phyloP scores from a whole-genome alignment of 2,329 filamentous ascomycete genomes.

The Phialocephala subalpina region DNA sequence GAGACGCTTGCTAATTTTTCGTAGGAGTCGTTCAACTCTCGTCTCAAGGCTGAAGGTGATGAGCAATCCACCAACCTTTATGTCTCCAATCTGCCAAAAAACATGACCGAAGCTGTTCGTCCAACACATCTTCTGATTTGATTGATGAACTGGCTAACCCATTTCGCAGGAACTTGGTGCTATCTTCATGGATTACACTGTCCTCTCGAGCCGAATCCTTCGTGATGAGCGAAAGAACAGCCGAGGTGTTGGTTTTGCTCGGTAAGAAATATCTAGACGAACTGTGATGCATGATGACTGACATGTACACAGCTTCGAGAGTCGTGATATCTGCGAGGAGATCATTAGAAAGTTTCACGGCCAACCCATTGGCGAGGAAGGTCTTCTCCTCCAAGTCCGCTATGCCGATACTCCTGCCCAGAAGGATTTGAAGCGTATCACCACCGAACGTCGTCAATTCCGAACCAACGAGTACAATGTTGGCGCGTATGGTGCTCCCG shows the following conservation, averaged over 20 bases:
- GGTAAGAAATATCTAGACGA: constrained; percentile 63
- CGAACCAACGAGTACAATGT: constrained; percentile 95
- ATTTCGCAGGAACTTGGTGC: constrained; percentile 72
- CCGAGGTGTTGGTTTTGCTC: constrained; percentile 95
- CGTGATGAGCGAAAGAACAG: constrained; percentile 91
- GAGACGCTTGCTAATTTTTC: constrained; percentile 33
- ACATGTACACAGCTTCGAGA: constrained; percentile 75
- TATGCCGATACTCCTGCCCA: constrained; percentile 97
- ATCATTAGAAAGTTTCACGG: constrained; percentile 91
- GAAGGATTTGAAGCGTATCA: constrained; percentile 95
- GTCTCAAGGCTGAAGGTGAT: constrained; percentile 95
- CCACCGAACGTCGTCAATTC: constrained; percentile 93
- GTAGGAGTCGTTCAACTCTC: constrained; percentile 96
- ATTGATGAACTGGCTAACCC: constrained; percentile 34
- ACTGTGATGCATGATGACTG: constrained; percentile 20
- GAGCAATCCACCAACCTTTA: constrained; percentile 93
- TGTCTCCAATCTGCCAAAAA: constrained; percentile 94
- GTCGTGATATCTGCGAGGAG: constrained; percentile 86
- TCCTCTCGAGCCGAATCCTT: constrained; percentile 94
- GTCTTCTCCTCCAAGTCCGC: constrained; percentile 88
- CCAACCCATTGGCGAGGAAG: constrained; percentile 76
- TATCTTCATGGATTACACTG: constrained; percentile 82
- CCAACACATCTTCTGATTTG: neutral
- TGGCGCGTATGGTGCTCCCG: constrained; percentile 67
- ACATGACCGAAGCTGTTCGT: constrained; percentile 87